Percentiles rank a stretch among this genome's conserved stretches.
These are phyloP conservation scores for Solanum hybrid DNA, from an alignment of 305 asterid species.

Conservation along the genomic window DNA sequence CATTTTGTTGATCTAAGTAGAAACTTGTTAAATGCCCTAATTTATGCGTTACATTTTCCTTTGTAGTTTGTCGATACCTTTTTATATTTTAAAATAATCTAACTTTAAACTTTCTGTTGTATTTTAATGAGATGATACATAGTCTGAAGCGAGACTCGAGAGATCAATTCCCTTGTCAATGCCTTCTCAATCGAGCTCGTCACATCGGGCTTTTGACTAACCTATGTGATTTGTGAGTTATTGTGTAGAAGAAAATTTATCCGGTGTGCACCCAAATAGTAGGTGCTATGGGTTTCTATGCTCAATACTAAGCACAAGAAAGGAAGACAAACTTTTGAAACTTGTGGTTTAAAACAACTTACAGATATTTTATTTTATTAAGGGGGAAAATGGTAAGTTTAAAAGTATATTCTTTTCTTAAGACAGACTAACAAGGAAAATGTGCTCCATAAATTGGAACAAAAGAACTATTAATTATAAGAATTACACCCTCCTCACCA, in stretches of 20 bases:
- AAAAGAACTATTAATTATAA: neutral
- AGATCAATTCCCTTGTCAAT: neutral
- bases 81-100: neutral
- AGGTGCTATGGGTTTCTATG: neutral
- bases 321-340: neutral
- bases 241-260: neutral
- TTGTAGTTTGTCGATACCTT: neutral
- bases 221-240: neutral
- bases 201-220: neutral
- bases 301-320: neutral
- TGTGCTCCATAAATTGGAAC: neutral
- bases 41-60: neutral
- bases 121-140: neutral
- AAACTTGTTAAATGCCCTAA: neutral
- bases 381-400: neutral
- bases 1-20: neutral
- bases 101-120: neutral
- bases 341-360: neutral
- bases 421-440: neutral
- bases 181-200: neutral
- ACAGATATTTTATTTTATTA: neutral
- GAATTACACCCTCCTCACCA: neutral
- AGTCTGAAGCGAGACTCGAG: neutral
- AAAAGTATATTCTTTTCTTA: neutral
- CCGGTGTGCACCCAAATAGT: neutral